Base-by-base conservation (phyloP, 2,329 filamentous ascomycete genomes). In the Fusarium mexicanum region DNA sequence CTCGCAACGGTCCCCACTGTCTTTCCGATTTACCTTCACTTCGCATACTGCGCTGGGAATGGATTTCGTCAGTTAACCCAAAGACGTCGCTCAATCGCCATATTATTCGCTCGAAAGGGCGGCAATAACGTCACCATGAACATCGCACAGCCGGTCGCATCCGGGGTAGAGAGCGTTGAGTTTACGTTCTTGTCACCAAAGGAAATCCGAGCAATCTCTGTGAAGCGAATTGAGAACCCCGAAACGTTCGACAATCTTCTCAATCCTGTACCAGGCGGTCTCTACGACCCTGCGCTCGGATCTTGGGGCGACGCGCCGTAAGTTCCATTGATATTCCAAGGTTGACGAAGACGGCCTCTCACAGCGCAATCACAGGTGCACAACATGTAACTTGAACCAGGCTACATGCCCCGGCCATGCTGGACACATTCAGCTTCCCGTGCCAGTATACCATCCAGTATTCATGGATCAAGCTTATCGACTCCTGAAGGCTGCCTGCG, bases 391-490 rank as follows among this genome's bases (percentile, higher is more conserved):
- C 76, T 88, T 97, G 75, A 93, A 92, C 79, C 92, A 91, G 71
- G 89, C 91, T 80, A 90, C 90, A 77, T 99, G 97, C 81, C 94
- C 96, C 12, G 97, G 97, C 65, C 97, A 99, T 85, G 90, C 93
- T 68, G 97, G 96, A 61, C 96, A 99, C 81, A 97, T 99, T 81
- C 94, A 98, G 78, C 91, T 99, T 18, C 95, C 96, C 20, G 92
- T 95, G 18, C 94, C 94, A 53, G 94, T 98, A 60, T 99, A 98
- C 82, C 96, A 99, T 83, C 94, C 96, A n/a, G 93, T 95, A 5
- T 98, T 98, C 80, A 93, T 99, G 87, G 95, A 98, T 80, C 95
- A 98, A 82, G 89, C 95, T 60, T 90, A 97, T 73, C 92, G 94
- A 50, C 87, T 99, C 51, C 88, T 99, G 26, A 91, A 95, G 77